Evolutionary conservation across 2,329 filamentous ascomycete species (phyloP).

Genomic region (Tolypocladium amazonense): DNA sequence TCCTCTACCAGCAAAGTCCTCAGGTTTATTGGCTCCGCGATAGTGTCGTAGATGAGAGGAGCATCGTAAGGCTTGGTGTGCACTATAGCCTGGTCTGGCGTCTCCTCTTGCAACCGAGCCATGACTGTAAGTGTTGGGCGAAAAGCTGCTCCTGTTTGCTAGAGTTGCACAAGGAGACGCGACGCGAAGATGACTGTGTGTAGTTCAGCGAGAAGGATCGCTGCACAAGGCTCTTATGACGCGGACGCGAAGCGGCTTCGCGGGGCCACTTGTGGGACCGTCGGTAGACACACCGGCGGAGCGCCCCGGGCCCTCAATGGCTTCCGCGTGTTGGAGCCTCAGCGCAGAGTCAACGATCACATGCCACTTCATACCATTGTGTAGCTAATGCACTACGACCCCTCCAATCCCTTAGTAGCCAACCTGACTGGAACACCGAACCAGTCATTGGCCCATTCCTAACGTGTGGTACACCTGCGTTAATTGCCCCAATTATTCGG

Average conservation of each 20-base stretch:
- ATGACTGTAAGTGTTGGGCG: background rate
- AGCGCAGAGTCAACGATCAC: background rate
- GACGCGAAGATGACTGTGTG: background rate
- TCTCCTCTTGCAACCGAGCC: background rate
- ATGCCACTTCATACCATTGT: background rate
- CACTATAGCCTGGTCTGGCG: background rate
- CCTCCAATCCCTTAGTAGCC: too few species aligned
- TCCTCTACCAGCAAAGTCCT: conserved; percentile 7
- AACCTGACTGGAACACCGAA: background rate
- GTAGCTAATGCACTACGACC: too few species aligned
- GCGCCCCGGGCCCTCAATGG: too few species aligned
- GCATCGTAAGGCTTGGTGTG: background rate
- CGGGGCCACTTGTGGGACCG: background rate
- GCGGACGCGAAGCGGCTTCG: background rate
- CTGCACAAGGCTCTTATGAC: background rate
- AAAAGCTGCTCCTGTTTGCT: background rate
- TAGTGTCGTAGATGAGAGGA: conserved; percentile 10
- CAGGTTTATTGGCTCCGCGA: conserved; percentile 9
- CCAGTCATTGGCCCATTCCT: too few species aligned
- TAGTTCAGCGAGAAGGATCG: background rate
- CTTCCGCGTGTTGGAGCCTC: background rate
- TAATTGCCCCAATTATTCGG: too few species aligned
- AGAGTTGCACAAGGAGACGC: too few species aligned
- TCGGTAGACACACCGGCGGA: too few species aligned
- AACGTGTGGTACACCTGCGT: too few species aligned